phyloP scores from a whole-genome alignment of 441 rosid species.

The Adansonia rubrostipa region DNA sequence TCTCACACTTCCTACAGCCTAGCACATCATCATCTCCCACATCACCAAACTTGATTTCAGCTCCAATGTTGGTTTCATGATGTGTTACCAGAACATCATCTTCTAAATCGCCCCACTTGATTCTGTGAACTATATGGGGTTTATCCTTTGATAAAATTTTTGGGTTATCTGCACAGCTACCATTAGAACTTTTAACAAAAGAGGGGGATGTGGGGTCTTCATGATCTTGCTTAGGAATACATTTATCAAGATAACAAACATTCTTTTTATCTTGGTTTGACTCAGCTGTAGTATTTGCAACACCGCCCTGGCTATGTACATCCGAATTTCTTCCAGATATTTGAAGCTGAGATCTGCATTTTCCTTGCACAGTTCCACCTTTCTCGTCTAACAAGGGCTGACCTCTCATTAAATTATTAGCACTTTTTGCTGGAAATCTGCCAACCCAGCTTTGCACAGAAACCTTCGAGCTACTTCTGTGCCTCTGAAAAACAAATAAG shows the following conservation, averaged over 20 bases:
- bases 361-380: slow-evolving; percentile 37
- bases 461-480: slow-evolving; percentile 57
- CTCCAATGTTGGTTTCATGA: slow-evolving; percentile 38
- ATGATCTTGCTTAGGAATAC: slow-evolving; percentile 35
- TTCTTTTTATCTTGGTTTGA: slow-evolving; percentile 36
- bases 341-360: slow-evolving; percentile 35
- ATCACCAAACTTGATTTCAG: slow-evolving; percentile 44
- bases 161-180: slow-evolving; percentile 32
- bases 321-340: slow-evolving; percentile 34
- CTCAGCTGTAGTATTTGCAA: slow-evolving; percentile 32
- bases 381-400: slow-evolving; percentile 38
- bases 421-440: slow-evolving; percentile 50
- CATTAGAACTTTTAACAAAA: slow-evolving; percentile 31
- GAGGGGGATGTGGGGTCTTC: slow-evolving; percentile 26
- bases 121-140: slow-evolving; percentile 44
- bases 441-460: slow-evolving; percentile 57
- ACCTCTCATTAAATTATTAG: slow-evolving; percentile 37
- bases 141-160: slow-evolving; percentile 31
- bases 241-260: slow-evolving; percentile 27
- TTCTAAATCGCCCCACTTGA: slow-evolving; percentile 72
- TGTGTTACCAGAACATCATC: slow-evolving; percentile 45
- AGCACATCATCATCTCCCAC: slow-evolving; percentile 35
- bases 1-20: slow-evolving; percentile 37
- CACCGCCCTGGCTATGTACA: slow-evolving; percentile 22
- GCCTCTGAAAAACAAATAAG: slow-evolving; percentile 46